Conservation (phyloP, 345 rosid genomes). For the Citrus mangshanensis region DNA sequence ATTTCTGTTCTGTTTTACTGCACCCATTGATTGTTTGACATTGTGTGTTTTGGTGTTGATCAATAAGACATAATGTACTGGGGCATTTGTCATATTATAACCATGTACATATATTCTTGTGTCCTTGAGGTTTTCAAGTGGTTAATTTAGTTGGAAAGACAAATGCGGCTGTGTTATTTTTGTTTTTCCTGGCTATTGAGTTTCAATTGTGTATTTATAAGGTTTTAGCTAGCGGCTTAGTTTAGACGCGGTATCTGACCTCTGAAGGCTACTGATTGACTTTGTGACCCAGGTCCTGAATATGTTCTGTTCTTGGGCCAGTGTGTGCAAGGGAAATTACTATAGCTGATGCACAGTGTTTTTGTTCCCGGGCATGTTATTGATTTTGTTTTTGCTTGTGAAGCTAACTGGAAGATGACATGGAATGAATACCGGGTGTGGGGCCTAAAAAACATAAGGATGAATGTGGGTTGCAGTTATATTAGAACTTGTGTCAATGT, state of each 20-base stretch:
- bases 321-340: background rate
- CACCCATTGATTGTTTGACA: background rate
- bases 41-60: background rate
- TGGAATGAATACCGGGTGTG: background rate
- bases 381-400: background rate
- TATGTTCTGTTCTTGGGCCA: background rate
- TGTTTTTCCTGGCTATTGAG: background rate
- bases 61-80: background rate
- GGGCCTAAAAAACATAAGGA: background rate
- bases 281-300: background rate
- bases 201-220: no score
- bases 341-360: background rate
- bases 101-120: background rate
- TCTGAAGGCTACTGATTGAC: no score
- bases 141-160: background rate
- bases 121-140: background rate
- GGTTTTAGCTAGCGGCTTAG: background rate
- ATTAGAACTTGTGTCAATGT: background rate
- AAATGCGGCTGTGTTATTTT: background rate
- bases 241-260: background rate
- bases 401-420: background rate
- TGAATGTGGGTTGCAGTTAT: background rate
- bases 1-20: background rate
- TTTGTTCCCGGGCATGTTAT: background rate
- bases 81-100: background rate